phyloP scores from a whole-genome alignment of 148 eudicot genomes.

The Arbutus unedo region DNA sequence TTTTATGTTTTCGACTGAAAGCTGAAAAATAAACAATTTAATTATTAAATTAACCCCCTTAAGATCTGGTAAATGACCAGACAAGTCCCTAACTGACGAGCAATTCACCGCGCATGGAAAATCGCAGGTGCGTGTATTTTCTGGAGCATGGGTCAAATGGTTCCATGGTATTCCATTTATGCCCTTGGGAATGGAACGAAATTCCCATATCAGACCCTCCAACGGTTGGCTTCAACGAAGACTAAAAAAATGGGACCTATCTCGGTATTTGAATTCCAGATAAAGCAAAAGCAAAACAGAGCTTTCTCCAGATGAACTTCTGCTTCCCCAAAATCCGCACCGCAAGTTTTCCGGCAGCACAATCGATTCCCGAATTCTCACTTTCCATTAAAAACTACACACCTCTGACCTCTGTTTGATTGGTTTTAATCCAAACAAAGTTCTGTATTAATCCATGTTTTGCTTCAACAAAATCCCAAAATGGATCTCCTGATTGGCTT shows the following conservation, averaged over 20 bases:
- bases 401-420: background rate
- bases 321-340: background rate
- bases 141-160: no score
- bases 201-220: background rate
- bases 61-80: no score
- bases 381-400: background rate
- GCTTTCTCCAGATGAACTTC: constrained; percentile 18
- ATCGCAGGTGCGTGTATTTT: no score
- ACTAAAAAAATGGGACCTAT: constrained; percentile 1
- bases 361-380: constrained; percentile 12
- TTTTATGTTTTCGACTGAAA: no score
- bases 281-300: constrained; percentile 25
- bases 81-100: no score
- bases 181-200: background rate
- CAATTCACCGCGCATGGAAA: no score
- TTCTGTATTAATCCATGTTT: background rate
- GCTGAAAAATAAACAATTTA: no score
- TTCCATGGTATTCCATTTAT: background rate
- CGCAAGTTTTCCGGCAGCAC: constrained; percentile 6
- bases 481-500: background rate
- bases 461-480: background rate
- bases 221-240: constrained; percentile 21
- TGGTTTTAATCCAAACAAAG: background rate
- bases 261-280: constrained; percentile 23
- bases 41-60: no score